Percentiles rank a stretch among this genome's conserved stretches.
phyloP scores from a whole-genome alignment of 495 filamentous ascomycete species.

The Chaetomium cochliodes region DNA sequence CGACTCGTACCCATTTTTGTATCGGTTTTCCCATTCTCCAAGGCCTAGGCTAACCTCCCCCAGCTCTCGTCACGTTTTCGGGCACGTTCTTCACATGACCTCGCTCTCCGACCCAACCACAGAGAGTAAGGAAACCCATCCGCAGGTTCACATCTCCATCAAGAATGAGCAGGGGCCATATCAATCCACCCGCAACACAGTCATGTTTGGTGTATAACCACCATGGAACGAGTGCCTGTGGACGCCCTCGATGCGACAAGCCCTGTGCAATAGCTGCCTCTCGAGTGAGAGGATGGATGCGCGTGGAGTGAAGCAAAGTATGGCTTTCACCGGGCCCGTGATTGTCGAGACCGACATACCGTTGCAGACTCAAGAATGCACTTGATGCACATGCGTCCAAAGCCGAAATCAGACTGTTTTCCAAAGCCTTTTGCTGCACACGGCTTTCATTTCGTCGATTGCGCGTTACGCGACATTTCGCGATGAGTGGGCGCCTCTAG shows the following conservation, averaged over 20 bases:
- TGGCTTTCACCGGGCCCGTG: neutral
- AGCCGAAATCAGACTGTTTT: neutral
- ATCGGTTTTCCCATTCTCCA: slow-evolving; percentile 11
- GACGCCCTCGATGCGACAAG: neutral
- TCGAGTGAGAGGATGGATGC: slow-evolving; percentile 5
- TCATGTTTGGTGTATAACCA: neutral
- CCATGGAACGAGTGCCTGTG: neutral
- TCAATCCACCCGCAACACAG: slow-evolving; percentile 3
- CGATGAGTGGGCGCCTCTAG: neutral
- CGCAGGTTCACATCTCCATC: neutral
- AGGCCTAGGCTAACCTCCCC: slow-evolving; percentile 27
- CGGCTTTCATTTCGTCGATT: neutral
- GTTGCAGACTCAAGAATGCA: neutral
- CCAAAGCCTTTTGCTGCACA: neutral
- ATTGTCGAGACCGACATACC: neutral
- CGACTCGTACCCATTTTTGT: slow-evolving; percentile 16
- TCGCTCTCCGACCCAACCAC: slow-evolving; percentile 37
- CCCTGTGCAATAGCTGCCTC: neutral
- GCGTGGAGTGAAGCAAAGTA: neutral
- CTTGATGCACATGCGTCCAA: neutral
- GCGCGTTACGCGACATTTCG: slow-evolving; percentile 12
- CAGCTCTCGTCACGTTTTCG: slow-evolving; percentile 40
- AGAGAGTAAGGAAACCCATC: slow-evolving; percentile 27
- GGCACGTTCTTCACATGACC: slow-evolving; percentile 43
- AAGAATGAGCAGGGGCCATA: neutral